A percentile compares a stretch with the other conserved stretches of the same genome.
Conservation (phyloP, 1,284 basidiomycete genomes). For the Leucoagaricus sp. region DNA sequence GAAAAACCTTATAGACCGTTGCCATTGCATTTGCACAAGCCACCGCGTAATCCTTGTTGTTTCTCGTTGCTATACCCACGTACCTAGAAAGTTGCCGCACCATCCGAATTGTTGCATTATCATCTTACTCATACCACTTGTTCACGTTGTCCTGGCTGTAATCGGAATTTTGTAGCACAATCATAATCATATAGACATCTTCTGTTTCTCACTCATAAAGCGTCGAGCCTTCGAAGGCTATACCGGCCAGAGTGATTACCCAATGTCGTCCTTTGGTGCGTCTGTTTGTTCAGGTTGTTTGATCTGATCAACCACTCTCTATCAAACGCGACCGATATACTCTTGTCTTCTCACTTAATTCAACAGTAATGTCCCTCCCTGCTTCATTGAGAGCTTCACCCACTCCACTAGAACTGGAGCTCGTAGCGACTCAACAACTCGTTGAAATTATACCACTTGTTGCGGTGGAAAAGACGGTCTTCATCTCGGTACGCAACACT, state of each 20-base stretch:
- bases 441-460: constrained; percentile 86
- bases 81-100: constrained; percentile 1
- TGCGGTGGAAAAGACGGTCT: constrained; percentile 84
- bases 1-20: constrained; percentile 52
- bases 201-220: too few species aligned
- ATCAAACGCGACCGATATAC: neutral
- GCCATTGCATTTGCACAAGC: constrained; percentile 85
- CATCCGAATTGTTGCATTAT: constrained; percentile 7
- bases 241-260: neutral
- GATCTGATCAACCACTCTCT: too few species aligned
- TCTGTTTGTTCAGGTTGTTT: too few species aligned
- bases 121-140: neutral
- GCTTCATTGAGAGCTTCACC: constrained; percentile 60
- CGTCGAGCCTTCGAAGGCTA: too few species aligned
- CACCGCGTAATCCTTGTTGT: constrained; percentile 20
- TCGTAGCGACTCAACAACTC: constrained; percentile 81
- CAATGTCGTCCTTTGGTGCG: neutral
- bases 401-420: constrained; percentile 81
- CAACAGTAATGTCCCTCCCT: constrained; percentile 59
- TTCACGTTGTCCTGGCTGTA: constrained; percentile 2
- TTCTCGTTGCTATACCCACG: constrained; percentile 7
- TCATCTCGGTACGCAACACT: constrained; percentile 71
- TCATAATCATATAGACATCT: constrained; percentile 13
- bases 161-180: constrained; percentile 9
- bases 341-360: neutral